Conservation (phyloP, 2,329 filamentous ascomycete species). For the Fusarium agapanthi region DNA sequence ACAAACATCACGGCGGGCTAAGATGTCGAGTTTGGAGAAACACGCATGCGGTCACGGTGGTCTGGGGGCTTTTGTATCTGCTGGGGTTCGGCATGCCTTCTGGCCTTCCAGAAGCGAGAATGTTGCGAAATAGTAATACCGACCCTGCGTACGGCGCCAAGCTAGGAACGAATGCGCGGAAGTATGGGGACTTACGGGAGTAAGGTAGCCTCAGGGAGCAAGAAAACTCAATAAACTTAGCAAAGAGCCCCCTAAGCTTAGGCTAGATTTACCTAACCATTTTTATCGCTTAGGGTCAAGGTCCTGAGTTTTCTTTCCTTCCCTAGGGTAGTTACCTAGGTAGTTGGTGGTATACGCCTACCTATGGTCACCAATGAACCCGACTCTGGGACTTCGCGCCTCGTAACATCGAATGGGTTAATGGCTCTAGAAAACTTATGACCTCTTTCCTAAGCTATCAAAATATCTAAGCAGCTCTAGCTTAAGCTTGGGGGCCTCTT, state of each 20-base stretch:
- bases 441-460: neutral
- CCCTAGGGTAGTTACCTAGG: too few species aligned
- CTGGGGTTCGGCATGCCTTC: conserved; percentile 6
- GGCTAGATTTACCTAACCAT: too few species aligned
- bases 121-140: conserved; percentile 3
- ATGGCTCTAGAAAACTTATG: neutral
- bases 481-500: neutral
- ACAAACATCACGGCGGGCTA: neutral
- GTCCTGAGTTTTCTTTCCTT: too few species aligned
- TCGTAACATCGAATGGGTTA: neutral
- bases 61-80: neutral
- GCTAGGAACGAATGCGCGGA: conserved; percentile 23
- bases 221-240: too few species aligned
- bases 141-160: conserved; percentile 19
- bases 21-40: neutral
- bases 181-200: conserved; percentile 20
- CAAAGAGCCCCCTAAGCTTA: too few species aligned
- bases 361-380: conserved; percentile 6
- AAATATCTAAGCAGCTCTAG: neutral
- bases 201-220: too few species aligned
- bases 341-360: conserved; percentile 22
- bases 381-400: neutral
- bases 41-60: neutral
- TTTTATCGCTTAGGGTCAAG: too few species aligned
- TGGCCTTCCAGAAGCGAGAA: conserved; percentile 28